A percentile compares a stretch with the other conserved stretches of the same genome.
phyloP scores from a whole-genome alignment of 257 asterid genomes.

The Coffea eugenioides region DNA sequence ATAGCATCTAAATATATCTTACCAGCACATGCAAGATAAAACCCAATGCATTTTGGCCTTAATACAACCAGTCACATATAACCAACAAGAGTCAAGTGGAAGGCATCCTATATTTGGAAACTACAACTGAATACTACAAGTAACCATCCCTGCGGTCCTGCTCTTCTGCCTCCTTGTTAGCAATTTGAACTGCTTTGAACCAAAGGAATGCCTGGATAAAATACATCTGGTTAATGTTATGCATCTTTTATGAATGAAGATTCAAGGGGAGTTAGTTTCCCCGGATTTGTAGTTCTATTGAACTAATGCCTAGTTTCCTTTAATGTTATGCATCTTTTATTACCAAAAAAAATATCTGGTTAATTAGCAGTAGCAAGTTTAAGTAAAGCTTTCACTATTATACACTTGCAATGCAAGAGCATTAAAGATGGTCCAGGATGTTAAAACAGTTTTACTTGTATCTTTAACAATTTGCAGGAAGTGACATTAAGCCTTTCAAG shows the following conservation, averaged over 20 bases:
- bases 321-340: too few species aligned
- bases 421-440: background rate
- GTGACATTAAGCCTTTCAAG: background rate
- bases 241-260: too few species aligned
- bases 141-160: slow-evolving; percentile 94
- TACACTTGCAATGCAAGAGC: background rate
- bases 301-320: too few species aligned
- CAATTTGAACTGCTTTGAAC: slow-evolving; percentile 89
- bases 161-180: slow-evolving; percentile 94
- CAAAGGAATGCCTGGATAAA: slow-evolving; percentile 79
- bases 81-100: background rate
- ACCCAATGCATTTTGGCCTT: background rate
- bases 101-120: background rate
- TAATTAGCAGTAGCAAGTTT: slow-evolving; percentile 12
- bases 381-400: background rate
- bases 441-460: background rate
- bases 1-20: background rate
- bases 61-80: background rate
- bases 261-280: too few species aligned
- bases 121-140: background rate
- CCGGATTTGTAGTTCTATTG: too few species aligned
- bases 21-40: slow-evolving; percentile 7
- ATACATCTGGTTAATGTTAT: slow-evolving; percentile 6
- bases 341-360: background rate
- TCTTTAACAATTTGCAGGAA: background rate